phyloP scores from a whole-genome alignment of 2,329 filamentous ascomycete genomes.

The Aspergillus felis region DNA sequence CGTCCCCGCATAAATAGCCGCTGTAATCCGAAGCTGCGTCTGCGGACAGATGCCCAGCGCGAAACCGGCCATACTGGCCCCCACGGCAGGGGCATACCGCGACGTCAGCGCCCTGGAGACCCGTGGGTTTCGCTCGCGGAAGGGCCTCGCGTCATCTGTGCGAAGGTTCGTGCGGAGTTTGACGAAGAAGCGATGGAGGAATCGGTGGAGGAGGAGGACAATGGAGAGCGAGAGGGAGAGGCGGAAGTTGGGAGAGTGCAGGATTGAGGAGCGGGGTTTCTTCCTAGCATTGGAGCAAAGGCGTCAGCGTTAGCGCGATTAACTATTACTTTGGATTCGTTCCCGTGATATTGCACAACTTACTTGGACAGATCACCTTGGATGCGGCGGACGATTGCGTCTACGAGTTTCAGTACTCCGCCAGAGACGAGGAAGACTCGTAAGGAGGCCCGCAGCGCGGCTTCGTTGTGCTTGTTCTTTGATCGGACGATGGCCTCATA shows the following conservation, averaged over 20 bases:
- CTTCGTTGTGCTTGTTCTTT: constrained; percentile 64
- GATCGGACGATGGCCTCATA: constrained; percentile 51
- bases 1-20: constrained; percentile 78
- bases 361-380: constrained; percentile 21
- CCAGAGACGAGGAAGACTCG: constrained; percentile 66
- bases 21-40: constrained; percentile 68
- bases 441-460: constrained; percentile 66
- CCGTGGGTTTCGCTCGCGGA: constrained; percentile 76
- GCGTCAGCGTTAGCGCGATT: not conserved
- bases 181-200: constrained; percentile 85
- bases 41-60: constrained; percentile 73
- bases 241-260: constrained; percentile 64
- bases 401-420: constrained; percentile 61
- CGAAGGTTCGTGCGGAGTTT: constrained; percentile 75
- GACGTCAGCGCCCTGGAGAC: constrained; percentile 74
- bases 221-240: constrained; percentile 78
- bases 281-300: constrained; percentile 20
- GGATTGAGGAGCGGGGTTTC: constrained; percentile 37
- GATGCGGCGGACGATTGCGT: constrained; percentile 41
- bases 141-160: constrained; percentile 73
- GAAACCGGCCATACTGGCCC: constrained; percentile 80
- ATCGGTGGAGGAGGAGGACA: constrained; percentile 81
- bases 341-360: constrained; percentile 1
- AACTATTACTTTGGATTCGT: not conserved
- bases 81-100: constrained; percentile 79